Percentiles rank a stretch among this genome's conserved stretches.
These are phyloP conservation scores for Septoria linicola DNA, from an alignment of 2,329 filamentous ascomycete species.

Conservation along the genomic window DNA sequence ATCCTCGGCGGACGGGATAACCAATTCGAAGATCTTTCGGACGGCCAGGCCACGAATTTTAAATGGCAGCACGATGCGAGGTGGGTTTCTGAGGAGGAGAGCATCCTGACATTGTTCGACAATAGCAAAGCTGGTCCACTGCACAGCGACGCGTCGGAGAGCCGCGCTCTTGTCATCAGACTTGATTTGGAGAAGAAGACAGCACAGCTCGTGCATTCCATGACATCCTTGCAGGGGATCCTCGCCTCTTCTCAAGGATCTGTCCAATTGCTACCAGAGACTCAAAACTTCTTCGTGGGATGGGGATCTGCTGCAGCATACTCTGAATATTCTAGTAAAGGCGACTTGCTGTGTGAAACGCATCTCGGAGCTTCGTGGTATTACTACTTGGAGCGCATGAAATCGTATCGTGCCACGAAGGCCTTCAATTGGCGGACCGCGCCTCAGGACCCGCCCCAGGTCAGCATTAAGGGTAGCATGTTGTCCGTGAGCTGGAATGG, in stretches of 20 bases:
- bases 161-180: conserved; percentile 45
- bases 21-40: conserved; percentile 44
- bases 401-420: conserved; percentile 42
- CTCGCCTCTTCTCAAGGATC: conserved; percentile 52
- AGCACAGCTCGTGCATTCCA: conserved; percentile 45
- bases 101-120: conserved; percentile 45
- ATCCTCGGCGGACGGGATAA: conserved; percentile 51
- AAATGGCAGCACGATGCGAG: conserved; percentile 55
- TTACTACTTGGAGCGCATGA: conserved; percentile 35
- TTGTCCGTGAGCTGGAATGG: conserved; percentile 56
- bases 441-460: conserved; percentile 30
- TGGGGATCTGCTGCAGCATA: conserved; percentile 56
- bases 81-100: conserved; percentile 41
- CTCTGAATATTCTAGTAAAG: conserved; percentile 48
- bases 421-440: conserved; percentile 33
- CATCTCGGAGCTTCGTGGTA: conserved; percentile 42
- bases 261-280: conserved; percentile 51
- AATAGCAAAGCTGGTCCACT: conserved; percentile 52
- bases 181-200: conserved; percentile 44
- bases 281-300: conserved; percentile 52
- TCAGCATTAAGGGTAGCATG: conserved; percentile 28
- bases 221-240: conserved; percentile 43
- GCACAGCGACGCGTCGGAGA: conserved; percentile 36
- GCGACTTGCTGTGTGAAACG: conserved; percentile 44
- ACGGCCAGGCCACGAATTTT: conserved; percentile 49